A percentile compares a stretch with the other conserved stretches of the same genome.
Conservation (phyloP, 345 rosid genomes). For the Raphanus raphanistrum region DNA sequence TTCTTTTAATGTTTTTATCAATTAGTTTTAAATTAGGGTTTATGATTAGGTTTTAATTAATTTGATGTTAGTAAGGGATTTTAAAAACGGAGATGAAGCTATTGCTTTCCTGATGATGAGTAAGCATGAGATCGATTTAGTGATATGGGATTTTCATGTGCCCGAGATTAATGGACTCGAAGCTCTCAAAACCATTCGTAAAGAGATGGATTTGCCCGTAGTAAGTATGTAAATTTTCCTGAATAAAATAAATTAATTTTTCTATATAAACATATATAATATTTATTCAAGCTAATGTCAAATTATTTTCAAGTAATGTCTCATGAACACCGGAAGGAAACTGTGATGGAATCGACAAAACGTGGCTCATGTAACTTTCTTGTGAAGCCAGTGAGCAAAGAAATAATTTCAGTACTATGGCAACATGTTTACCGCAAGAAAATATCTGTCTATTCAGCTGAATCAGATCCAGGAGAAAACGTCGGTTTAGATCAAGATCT, state of each 20-base stretch:
- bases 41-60: not conserved
- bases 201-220: conserved; percentile 27
- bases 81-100: conserved; percentile 18
- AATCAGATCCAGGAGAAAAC: not conserved
- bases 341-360: conserved; percentile 11
- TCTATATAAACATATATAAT: not conserved
- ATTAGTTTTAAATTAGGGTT: not conserved
- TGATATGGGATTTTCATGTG: conserved; percentile 34
- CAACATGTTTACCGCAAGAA: conserved; percentile 25
- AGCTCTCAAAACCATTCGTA: conserved; percentile 22
- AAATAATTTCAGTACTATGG: conserved; percentile 24
- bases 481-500: not conserved
- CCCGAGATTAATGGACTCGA: conserved; percentile 14
- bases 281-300: not conserved
- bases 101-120: conserved; percentile 10
- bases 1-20: not conserved
- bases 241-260: not conserved
- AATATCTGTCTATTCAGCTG: not conserved
- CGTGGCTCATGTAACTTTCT: conserved; percentile 32
- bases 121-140: conserved; percentile 28
- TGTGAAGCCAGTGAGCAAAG: conserved; percentile 30
- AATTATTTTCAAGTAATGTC: conserved; percentile 25
- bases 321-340: conserved; percentile 2
- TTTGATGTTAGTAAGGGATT: conserved; percentile 20
- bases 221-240: conserved; percentile 3